Base-by-base conservation (phyloP, 257 asterid species). In the Echium plantagineum region DNA sequence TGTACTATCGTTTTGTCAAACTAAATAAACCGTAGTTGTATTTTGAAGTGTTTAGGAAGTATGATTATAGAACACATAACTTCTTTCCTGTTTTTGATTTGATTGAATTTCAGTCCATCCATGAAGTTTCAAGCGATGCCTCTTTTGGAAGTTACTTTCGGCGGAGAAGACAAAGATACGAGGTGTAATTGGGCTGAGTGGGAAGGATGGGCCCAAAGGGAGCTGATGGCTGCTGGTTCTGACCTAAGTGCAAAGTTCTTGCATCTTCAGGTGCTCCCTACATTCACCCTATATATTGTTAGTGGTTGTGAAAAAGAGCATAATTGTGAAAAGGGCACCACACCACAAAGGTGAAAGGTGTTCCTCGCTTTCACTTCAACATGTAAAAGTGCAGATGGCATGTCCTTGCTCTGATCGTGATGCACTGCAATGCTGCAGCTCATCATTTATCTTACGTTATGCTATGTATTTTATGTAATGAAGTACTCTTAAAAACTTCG, bases 141-240 rank as follows among this genome's bases (percentile, higher is more conserved):
- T 3, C 71, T 86, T 42, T 61, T 61, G 62, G 83, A 72, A 24
- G 58, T 69, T 55, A 49, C 49, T 30, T 57, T 49, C 47, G 30
- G 21, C 58, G 64, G 74, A 63, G 74, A 59, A 52, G 70, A 68
- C 66, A 63, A 21, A 66, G 74, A 57, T 26, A 64, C 62, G 56
- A 58, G 28, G 53, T 68, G 69, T 69, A 65, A 69, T 72, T 78
- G 79, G 89, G 63, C 61, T 63, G 81, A 84, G 66, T 91, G 98
- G 98, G 97, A 93, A 75, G 69, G 72, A 62, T 89, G 97, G 96
- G 89, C 96, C 62, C 81, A 65, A 49, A 80, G 76, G 75, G 97
- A 93, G 63, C 74, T 89, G 24, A 78, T 79, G 84, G 83, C 91
- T 57, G 81, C 75, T 75, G 96, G 96, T 74, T 83, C 98, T 54